Evolutionary conservation across 306 rosid species (phyloP), one percentile per base, ranked within the genome.

Genomic region (Cajanus cajan): DNA sequence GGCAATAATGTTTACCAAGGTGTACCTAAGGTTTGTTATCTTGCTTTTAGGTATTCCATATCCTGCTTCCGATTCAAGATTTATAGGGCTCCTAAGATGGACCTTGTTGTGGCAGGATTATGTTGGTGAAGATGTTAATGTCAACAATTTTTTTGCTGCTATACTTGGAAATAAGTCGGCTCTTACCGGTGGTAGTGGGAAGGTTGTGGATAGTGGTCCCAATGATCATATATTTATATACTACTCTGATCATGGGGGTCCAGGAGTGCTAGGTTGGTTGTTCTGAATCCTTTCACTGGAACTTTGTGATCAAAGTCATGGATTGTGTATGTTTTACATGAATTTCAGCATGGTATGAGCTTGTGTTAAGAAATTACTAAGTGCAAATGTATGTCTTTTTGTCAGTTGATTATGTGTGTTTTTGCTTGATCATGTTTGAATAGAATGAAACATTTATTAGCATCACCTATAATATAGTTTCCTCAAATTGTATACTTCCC

Each of bases 161-260:
- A 76, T 96, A 41, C 98, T 96, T 76, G 98, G 99, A 76, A 91
- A 96, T 73, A 93, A 74, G 83, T 74, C 87, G 7, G 97, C 97
- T 82, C 79, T 93, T 40, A 85, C 82, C 0, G 97, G 98, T 76
- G 98, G 99, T 37, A 93, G 96, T 14, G 97, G 98, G 82, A 96
- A 96, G 84, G 96, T 96, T 71, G 96, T 93, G 33, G 90, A 96
- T 74, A 96, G 98, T 24, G 97, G 97, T 76, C 98, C 99, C 50
- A 73, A 90, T 64, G 99, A 96, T 86, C 97, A 91, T 79, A 91
- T 96, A 82, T 96, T 96, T 81, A 85, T 96, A 71, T 96, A 85
- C 85, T 96, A 91, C 51, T 78, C 87, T 33, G 99, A 96, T 75
- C 99, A 96, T 51, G 99, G 99, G 9, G 99, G 98, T 80, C 93